A percentile compares a stretch with the other conserved stretches of the same genome.
These are phyloP conservation scores for Leccinum obscurum DNA, from an alignment of 768 basidiomycete species.

Conservation along the genomic window DNA sequence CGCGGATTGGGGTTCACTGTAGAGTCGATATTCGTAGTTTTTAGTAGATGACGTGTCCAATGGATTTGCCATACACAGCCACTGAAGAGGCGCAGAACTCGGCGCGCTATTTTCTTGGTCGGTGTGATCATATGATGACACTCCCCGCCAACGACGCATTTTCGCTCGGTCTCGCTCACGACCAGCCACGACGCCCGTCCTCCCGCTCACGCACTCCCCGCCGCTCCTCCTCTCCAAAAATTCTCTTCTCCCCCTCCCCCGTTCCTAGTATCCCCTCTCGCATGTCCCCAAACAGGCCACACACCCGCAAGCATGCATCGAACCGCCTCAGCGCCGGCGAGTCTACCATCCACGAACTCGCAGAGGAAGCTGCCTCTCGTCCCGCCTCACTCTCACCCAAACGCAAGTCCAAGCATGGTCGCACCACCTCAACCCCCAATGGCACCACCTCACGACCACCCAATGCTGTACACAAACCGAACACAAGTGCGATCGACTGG, in stretches of 20 bases:
- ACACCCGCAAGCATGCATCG: slow-evolving; percentile 22
- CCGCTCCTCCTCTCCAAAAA: slow-evolving; percentile 51
- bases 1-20: slow-evolving; percentile 32
- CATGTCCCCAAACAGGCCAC: slow-evolving; percentile 41
- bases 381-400: slow-evolving; percentile 15
- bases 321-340: slow-evolving; percentile 19
- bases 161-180: slow-evolving; percentile 37
- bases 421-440: slow-evolving; percentile 8
- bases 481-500: slow-evolving; percentile 57
- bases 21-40: slow-evolving; percentile 29
- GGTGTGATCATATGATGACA: slow-evolving; percentile 20
- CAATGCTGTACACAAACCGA: slow-evolving; percentile 12
- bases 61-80: slow-evolving; percentile 14
- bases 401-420: slow-evolving; percentile 19
- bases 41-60: background rate
- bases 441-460: slow-evolving; percentile 7
- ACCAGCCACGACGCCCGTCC: slow-evolving; percentile 32
- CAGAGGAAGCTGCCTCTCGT: slow-evolving; percentile 22
- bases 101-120: background rate
- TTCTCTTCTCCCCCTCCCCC: slow-evolving; percentile 40
- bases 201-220: slow-evolving; percentile 26
- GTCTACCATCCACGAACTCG: slow-evolving; percentile 26
- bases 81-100: background rate
- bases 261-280: slow-evolving; percentile 17
- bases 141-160: slow-evolving; percentile 39